Evolutionary conservation across 768 basidiomycete genomes (phyloP), one percentile per base, ranked within the genome.

Genomic region (Sarcodon sp.): DNA sequence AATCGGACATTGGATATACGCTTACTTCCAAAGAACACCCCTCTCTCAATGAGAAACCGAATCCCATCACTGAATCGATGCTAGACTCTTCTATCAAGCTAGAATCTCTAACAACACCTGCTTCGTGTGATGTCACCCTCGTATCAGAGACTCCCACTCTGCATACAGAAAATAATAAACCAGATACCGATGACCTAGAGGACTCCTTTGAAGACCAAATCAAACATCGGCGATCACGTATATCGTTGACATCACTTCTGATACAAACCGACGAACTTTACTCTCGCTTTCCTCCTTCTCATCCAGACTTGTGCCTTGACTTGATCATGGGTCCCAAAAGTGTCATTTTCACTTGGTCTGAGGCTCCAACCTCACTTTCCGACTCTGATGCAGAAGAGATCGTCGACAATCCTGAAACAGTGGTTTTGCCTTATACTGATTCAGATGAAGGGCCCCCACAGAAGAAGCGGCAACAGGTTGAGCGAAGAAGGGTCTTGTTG

Each of bases 311-410:
- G 10, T 58, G 53, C 3, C 64, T 86, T 12, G 63, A 71, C 6
- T 64, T 68, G 31, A 84, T 84, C 44, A 78, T 90, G 73, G 87
- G 87, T 7, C 84, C 83, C 1, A 79, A 83, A 55, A 87, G 84
- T 56, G 83, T 76, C 35, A 66, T 87, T 45, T 76, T 72, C 59
- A 88, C 87, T 7, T 90, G 86, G 86, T 75, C 72, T 13, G 74
- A 79, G 54, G 55, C 59, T 3, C 45, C 61, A 0, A 60, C 63
- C n/a, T 60, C 76, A 38, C 76, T 74, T 0, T 54, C 61, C 7
- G 79, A 80, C 53, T 65, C 71, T 46, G 72, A 69, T 43, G 82
- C 81, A 3, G 83, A 84, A 61, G 59, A 64, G 7, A 77, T 82
- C 70, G 77, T 83, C 15, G 57, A 61, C 4, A 62, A 65, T 18